These are phyloP conservation scores for Agrostemma githago DNA, from an alignment of 148 eudicot genomes.

Conservation along the genomic window DNA sequence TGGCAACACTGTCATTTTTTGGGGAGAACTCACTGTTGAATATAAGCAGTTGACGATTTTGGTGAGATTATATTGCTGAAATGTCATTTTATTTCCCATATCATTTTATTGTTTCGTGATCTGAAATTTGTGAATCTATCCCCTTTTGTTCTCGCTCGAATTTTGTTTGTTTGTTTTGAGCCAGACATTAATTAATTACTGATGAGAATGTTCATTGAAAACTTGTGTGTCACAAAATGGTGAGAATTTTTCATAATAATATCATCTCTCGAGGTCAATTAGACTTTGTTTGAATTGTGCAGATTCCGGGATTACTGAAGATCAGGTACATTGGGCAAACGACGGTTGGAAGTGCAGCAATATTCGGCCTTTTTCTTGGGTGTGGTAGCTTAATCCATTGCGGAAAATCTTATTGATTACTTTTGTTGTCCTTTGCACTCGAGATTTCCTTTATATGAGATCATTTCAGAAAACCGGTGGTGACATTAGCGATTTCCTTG, in stretches of 20 bases:
- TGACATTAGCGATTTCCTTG: neutral
- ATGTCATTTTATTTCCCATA: neutral
- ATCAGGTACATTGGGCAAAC: constrained; percentile 80
- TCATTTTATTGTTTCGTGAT: too few relatives aligned
- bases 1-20: neutral
- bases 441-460: neutral
- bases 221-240: neutral
- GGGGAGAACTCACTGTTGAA: neutral
- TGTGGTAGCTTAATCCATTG: constrained; percentile 96
- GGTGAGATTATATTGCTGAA: neutral
- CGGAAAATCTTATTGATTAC: constrained; percentile 64
- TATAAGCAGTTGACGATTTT: neutral
- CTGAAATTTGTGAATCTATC: neutral
- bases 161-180: neutral
- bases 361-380: constrained; percentile 88
- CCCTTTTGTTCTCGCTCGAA: neutral
- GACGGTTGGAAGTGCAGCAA: constrained; percentile 87
- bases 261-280: constrained; percentile 2
- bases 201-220: too few relatives aligned
- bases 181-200: neutral
- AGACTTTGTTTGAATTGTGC: constrained; percentile 21
- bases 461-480: neutral
- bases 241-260: neutral
- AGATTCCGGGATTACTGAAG: constrained; percentile 89
- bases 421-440: neutral